Evolutionary conservation across 1,139 yeast species (phyloP).

Genomic region (Kodamaea ohmeri): DNA sequence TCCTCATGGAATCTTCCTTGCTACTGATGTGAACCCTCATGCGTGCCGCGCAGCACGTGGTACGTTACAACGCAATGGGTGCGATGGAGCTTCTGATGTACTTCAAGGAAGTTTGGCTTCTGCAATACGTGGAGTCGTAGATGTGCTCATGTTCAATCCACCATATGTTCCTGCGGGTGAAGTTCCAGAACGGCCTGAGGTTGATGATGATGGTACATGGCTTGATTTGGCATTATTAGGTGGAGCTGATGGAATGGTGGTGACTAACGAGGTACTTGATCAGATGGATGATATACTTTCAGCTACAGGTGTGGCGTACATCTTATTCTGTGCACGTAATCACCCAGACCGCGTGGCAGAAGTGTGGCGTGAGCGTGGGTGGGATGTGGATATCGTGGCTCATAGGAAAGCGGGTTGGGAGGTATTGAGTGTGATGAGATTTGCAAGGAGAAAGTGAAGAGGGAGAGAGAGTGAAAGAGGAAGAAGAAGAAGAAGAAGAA

Average conservation of each 20-base stretch:
- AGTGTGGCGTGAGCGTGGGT: constrained; percentile 48
- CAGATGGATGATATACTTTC: constrained; percentile 48
- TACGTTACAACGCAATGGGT: constrained; percentile 29
- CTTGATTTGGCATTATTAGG: constrained; percentile 87
- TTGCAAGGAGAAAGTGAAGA: constrained; percentile 17
- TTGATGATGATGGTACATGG: constrained; percentile 57
- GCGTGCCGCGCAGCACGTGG: constrained; percentile 58
- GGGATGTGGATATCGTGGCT: constrained; percentile 53
- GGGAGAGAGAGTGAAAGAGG: not conserved
- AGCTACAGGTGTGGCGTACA: constrained; percentile 69
- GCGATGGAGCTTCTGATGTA: constrained; percentile 36
- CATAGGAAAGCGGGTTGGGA: constrained; percentile 94
- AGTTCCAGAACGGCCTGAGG: constrained; percentile 54
- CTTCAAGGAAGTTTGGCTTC: constrained; percentile 58
- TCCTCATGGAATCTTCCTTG: constrained; percentile 50
- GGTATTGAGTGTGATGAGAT: constrained; percentile 70
- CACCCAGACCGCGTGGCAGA: constrained; percentile 61
- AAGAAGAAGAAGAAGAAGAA: not conserved
- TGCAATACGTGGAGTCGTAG: constrained; percentile 48
- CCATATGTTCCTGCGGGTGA: constrained; percentile 91
- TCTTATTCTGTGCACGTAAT: constrained; percentile 83
- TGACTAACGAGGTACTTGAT: constrained; percentile 64
- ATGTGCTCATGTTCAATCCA: constrained; percentile 82
- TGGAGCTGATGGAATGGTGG: constrained; percentile 85
- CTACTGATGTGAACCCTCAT: constrained; percentile 78